These are phyloP conservation scores for Secale cereale DNA, from an alignment of 176 grass and related monocot genomes.

Conservation along the genomic window DNA sequence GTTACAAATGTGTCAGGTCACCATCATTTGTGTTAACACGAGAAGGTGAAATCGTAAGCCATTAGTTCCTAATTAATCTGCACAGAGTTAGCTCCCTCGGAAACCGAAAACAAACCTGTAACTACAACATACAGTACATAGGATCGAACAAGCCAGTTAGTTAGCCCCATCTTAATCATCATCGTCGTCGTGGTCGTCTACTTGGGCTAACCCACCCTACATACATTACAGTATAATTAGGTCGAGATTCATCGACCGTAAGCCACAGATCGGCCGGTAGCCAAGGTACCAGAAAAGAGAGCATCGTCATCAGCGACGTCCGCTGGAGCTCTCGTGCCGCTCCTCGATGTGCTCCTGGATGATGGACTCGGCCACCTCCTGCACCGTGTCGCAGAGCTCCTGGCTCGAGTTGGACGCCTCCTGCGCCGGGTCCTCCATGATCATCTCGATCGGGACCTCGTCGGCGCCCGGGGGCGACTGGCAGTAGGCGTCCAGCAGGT, in stretches of 20 bases:
- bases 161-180: background rate
- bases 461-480: slow-evolving; percentile 21
- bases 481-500: slow-evolving; percentile 68
- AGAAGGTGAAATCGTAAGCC: background rate
- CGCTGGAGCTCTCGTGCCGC: background rate
- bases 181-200: background rate
- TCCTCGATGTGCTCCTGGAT: slow-evolving; percentile 24
- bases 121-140: background rate
- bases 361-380: slow-evolving; percentile 25
- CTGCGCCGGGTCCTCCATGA: slow-evolving; percentile 32
- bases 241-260: slow-evolving; percentile 1
- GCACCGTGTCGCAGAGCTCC: slow-evolving; percentile 47
- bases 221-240: background rate
- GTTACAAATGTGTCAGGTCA: background rate
- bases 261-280: background rate
- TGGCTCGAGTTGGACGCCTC: slow-evolving; percentile 38
- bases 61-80: background rate
- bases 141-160: background rate
- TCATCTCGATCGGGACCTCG: slow-evolving; percentile 20
- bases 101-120: background rate
- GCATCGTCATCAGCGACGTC: background rate
- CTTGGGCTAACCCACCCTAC: background rate
- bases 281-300: background rate
- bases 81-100: background rate
- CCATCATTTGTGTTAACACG: background rate